Percentiles rank a stretch among this genome's conserved stretches.
These are phyloP conservation scores for Marasmius oreades DNA, from an alignment of 1,284 basidiomycete genomes.

Conservation along the genomic window DNA sequence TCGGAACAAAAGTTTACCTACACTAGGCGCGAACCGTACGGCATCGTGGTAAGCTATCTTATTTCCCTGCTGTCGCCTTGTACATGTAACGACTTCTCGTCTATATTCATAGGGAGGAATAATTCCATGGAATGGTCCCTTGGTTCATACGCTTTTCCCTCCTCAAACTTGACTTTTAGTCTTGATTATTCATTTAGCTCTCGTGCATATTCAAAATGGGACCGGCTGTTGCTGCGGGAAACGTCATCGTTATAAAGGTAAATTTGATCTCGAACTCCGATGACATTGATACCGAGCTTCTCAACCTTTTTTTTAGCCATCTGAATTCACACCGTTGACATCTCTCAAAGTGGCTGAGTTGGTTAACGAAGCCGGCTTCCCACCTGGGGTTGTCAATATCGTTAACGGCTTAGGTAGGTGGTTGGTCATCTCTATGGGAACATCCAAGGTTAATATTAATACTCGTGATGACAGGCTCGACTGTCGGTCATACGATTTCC, in stretches of 20 bases:
- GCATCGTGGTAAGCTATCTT: slow-evolving; percentile 57
- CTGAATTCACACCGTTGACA: slow-evolving; percentile 85
- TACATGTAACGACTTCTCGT: no score
- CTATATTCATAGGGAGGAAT: slow-evolving; percentile 77
- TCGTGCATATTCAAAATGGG: slow-evolving; percentile 79
- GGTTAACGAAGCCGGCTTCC: slow-evolving; percentile 53
- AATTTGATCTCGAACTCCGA: not conserved
- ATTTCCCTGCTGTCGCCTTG: no score
- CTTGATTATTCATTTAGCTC: not conserved
- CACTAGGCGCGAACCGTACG: slow-evolving; percentile 84
- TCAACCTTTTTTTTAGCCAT: no score
- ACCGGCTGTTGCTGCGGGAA: slow-evolving; percentile 81
- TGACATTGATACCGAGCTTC: no score
- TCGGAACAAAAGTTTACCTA: slow-evolving; percentile 61
- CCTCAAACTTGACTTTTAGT: not conserved
- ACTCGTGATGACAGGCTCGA: slow-evolving; percentile 41
- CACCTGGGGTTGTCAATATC: slow-evolving; percentile 67
- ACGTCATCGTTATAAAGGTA: slow-evolving; percentile 72
- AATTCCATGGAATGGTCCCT: slow-evolving; percentile 54
- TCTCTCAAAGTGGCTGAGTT: slow-evolving; percentile 54
- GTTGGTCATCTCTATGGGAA: not conserved
- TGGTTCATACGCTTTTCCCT: slow-evolving; percentile 26
- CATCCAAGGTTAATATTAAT: not conserved
- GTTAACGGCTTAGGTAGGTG: slow-evolving; percentile 67
- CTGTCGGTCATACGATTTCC: slow-evolving; percentile 59